Percentiles rank a stretch among this genome's conserved stretches.
Conservation (phyloP, 495 filamentous ascomycete genomes). For the Cetradonia linearis region DNA sequence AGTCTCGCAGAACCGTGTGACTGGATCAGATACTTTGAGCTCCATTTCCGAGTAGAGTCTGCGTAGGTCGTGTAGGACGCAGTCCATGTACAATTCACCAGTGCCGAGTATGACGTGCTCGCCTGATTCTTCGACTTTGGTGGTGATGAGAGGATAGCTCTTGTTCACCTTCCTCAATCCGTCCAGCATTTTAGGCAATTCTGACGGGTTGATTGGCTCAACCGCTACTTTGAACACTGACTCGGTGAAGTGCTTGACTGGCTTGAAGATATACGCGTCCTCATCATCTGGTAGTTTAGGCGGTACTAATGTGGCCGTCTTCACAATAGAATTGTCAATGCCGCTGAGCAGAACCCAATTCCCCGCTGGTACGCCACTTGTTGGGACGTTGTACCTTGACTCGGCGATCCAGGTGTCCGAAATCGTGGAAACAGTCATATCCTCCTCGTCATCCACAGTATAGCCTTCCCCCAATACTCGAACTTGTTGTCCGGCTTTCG, state of each 20-base stretch:
- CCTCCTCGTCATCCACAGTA: conserved; percentile 94
- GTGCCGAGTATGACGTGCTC: conserved; percentile 93
- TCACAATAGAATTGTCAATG: conserved; percentile 96
- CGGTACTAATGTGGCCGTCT: conserved; percentile 90
- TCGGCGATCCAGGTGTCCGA: conserved; percentile 87
- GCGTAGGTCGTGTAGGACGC: conserved; percentile 89
- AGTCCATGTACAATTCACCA: conserved; percentile 98
- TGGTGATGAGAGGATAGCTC: conserved; percentile 87
- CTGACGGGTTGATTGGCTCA: conserved; percentile 95
- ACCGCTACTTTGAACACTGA: conserved; percentile 97
- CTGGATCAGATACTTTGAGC: conserved; percentile 94
- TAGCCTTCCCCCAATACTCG: conserved; percentile 93
- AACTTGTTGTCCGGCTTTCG: conserved; percentile 67
- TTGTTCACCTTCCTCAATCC: conserved; percentile 95
- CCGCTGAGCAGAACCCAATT: conserved; percentile 86
- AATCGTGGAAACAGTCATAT: conserved; percentile 88
- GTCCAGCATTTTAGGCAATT: conserved; percentile 98
- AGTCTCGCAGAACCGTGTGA: conserved; percentile 95
- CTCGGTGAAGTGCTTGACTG: conserved; percentile 88
- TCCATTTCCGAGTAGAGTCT: conserved; percentile 98
- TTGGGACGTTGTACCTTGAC: conserved; percentile 83
- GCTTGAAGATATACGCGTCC: conserved; percentile 89
- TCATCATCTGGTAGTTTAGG: conserved; percentile 71
- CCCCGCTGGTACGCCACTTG: conserved; percentile 87
- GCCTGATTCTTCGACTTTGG: conserved; percentile 97